Conservation (phyloP, 176 grass and related monocot species). For the Aechmea fasciata region DNA sequence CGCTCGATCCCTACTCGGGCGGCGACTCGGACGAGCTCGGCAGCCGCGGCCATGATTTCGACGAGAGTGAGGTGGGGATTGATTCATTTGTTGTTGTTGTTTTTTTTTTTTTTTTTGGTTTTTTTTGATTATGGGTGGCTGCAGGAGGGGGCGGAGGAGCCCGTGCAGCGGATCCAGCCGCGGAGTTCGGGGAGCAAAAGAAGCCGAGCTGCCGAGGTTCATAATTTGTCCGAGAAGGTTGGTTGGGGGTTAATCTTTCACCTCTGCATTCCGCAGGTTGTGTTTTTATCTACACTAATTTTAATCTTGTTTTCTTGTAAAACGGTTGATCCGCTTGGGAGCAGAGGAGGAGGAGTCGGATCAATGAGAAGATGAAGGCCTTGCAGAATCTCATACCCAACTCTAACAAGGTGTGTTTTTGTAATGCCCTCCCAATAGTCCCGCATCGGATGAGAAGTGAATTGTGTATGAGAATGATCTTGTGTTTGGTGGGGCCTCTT, state of each 20-base stretch:
- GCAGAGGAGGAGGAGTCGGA: conserved; percentile 85
- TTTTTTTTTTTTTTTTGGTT: neutral
- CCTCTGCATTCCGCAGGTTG: neutral
- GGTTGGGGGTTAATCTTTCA: conserved; percentile 5
- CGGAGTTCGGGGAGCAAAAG: conserved; percentile 70
- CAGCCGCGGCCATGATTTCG: neutral
- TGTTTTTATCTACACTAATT: neutral
- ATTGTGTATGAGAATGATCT: too few relatives aligned
- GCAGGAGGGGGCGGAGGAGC: conserved; percentile 58
- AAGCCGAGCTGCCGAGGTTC: conserved; percentile 88
- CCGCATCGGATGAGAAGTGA: too few relatives aligned
- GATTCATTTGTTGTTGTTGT: neutral
- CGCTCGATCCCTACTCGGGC: neutral
- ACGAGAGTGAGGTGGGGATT: neutral
- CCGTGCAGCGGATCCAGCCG: conserved; percentile 9
- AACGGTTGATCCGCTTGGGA: neutral
- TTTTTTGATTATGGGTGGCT: neutral
- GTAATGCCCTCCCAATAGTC: too few relatives aligned
- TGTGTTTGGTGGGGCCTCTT: too few relatives aligned
- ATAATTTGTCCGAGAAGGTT: conserved; percentile 99
- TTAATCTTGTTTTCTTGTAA: neutral
- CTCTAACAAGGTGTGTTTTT: conserved; percentile 68
- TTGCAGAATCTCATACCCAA: conserved; percentile 91
- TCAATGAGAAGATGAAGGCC: conserved; percentile 99
- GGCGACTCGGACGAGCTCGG: neutral